phyloP scores from a whole-genome alignment of 108 stramenopile genomes.

The Nitzschia palea region DNA sequence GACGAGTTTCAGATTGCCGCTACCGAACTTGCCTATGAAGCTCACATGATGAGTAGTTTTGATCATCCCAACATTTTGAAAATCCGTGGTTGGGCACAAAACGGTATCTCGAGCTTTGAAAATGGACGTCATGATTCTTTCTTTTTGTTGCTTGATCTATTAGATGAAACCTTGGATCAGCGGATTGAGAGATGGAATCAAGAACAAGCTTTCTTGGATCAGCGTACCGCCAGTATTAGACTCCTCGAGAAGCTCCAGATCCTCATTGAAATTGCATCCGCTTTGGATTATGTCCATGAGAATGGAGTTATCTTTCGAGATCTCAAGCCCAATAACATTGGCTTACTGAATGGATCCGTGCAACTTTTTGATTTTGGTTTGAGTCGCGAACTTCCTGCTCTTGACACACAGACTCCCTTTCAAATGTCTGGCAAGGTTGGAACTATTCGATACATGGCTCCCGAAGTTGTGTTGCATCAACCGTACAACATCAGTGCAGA shows the following conservation, averaged over 20 bases:
- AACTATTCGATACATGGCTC: slow-evolving; percentile 79
- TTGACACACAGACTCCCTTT: slow-evolving; percentile 38
- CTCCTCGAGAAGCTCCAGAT: slow-evolving; percentile 29
- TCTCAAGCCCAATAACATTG: slow-evolving; percentile 61
- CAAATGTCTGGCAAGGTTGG: slow-evolving; percentile 64
- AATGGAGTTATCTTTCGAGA: slow-evolving; percentile 70
- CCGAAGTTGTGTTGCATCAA: slow-evolving; percentile 51
- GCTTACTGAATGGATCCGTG: slow-evolving; percentile 51
- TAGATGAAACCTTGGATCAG: slow-evolving; percentile 59
- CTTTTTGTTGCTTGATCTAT: slow-evolving; percentile 55
- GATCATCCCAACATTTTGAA: slow-evolving; percentile 80
- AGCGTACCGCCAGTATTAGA: not conserved
- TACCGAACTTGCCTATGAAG: slow-evolving; percentile 69
- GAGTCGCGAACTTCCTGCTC: slow-evolving; percentile 63
- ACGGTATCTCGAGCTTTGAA: slow-evolving; percentile 48
- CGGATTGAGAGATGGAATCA: slow-evolving; percentile 49
- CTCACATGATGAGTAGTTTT: slow-evolving; percentile 67
- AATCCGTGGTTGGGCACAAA: slow-evolving; percentile 61
- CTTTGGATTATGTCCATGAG: slow-evolving; percentile 65
- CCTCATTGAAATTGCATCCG: slow-evolving; percentile 53
- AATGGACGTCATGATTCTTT: slow-evolving; percentile 43
- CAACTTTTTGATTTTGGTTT: slow-evolving; percentile 88
- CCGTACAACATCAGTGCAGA: slow-evolving; percentile 70
- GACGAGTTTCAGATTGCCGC: slow-evolving; percentile 59
- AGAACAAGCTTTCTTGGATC: slow-evolving; percentile 4